These are phyloP conservation scores for Teunomyces gatunensis DNA, from an alignment of 805 yeast species.

Conservation along the genomic window DNA sequence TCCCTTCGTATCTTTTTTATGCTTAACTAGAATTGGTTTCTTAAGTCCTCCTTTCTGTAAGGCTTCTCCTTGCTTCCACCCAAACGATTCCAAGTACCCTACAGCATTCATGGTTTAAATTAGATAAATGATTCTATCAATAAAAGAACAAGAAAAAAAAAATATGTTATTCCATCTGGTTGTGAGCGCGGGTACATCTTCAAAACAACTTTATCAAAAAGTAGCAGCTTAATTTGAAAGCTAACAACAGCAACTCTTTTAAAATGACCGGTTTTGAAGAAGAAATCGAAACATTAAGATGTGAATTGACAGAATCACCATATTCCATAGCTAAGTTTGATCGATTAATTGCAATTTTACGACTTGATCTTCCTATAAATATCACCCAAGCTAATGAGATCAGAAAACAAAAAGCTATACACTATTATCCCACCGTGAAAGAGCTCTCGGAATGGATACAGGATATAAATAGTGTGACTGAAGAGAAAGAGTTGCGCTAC, in stretches of 20 bases:
- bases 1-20: slow-evolving; percentile 88
- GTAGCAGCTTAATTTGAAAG: neutral
- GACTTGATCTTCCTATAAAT: neutral
- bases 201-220: neutral
- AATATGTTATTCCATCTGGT: slow-evolving; percentile 1
- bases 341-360: neutral
- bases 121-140: neutral
- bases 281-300: neutral
- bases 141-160: neutral
- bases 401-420: slow-evolving; percentile 3
- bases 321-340: neutral
- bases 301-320: neutral
- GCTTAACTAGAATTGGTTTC: slow-evolving; percentile 85
- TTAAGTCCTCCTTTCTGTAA: slow-evolving; percentile 73
- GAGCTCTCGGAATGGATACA: slow-evolving; percentile 18
- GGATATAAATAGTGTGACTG: slow-evolving; percentile 13
- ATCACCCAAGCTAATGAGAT: neutral
- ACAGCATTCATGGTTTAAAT: slow-evolving; percentile 62
- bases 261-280: neutral
- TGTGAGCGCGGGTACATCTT: neutral
- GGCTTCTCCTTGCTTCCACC: slow-evolving; percentile 93
- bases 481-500: slow-evolving; percentile 6
- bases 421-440: slow-evolving; percentile 7
- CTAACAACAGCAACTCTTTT: neutral
- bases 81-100: slow-evolving; percentile 69